Evolutionary conservation across 2,329 filamentous ascomycete genomes (phyloP).

Genomic region (Ceratocystis eucalypticola): DNA sequence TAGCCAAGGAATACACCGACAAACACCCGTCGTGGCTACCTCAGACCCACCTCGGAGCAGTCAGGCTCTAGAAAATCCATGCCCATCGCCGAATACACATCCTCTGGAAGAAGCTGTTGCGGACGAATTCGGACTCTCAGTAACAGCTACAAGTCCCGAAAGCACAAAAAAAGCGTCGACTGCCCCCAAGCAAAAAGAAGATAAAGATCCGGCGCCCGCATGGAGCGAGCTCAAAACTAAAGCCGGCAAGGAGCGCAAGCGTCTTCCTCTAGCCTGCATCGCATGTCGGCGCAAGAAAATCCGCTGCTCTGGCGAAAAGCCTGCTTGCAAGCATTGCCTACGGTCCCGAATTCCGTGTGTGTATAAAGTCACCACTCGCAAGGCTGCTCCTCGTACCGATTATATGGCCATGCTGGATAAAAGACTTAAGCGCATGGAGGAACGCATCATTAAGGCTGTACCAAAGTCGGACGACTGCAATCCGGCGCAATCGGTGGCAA

Average conservation of each 20-base stretch:
- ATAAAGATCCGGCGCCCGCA: constrained; percentile 45
- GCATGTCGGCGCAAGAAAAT: constrained; percentile 96
- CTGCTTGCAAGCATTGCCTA: constrained; percentile 90
- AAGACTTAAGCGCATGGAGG: constrained; percentile 90
- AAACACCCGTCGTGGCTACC: neutral
- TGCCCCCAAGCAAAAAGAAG: constrained; percentile 41
- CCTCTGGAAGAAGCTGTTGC: constrained; percentile 40
- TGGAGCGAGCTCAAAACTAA: constrained; percentile 82
- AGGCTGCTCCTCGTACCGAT: constrained; percentile 85
- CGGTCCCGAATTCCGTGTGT: constrained; percentile 89
- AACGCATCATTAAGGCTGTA: constrained; percentile 88
- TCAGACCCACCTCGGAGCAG: constrained; percentile 27
- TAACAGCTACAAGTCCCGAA: constrained; percentile 19
- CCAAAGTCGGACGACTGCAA: constrained; percentile 64
- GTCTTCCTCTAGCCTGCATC: constrained; percentile 85
- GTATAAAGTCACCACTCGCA: constrained; percentile 91
- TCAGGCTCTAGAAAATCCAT: constrained; percentile 29
- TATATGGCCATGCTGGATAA: constrained; percentile 99
- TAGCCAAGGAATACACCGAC: neutral
- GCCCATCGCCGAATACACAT: constrained; percentile 32
- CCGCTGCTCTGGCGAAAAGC: constrained; percentile 92
- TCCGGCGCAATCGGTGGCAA: constrained; percentile 40
- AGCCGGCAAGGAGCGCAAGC: constrained; percentile 89
- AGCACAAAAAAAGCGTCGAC: constrained; percentile 33
- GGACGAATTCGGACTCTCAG: constrained; percentile 45